Percentiles rank a stretch among this genome's conserved stretches.
Conservation (phyloP, 805 yeast species). For the Candida tallmaniae region DNA sequence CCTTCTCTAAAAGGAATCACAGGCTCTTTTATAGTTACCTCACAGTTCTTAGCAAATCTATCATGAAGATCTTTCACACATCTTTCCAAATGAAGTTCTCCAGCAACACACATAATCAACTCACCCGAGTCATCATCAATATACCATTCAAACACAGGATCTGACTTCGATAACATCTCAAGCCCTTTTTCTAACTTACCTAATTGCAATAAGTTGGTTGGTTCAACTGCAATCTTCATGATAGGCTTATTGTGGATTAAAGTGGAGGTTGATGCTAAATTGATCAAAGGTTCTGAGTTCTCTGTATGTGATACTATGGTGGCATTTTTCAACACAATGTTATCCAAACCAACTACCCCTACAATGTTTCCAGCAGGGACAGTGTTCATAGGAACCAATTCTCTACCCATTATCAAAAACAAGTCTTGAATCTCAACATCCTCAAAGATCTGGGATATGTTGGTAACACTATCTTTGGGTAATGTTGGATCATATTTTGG, state of each 20-base stretch:
- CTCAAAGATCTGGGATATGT: slow-evolving; percentile 51
- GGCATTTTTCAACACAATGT: slow-evolving; percentile 79
- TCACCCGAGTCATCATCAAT: slow-evolving; percentile 86
- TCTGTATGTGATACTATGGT: slow-evolving; percentile 64
- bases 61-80: slow-evolving; percentile 87
- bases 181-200: slow-evolving; percentile 74
- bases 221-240: slow-evolving; percentile 93
- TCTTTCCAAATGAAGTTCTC: slow-evolving; percentile 92
- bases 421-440: slow-evolving; percentile 63
- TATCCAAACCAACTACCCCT: slow-evolving; percentile 89
- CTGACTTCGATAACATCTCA: slow-evolving; percentile 76
- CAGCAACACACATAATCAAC: slow-evolving; percentile 90
- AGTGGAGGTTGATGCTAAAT: slow-evolving; percentile 45
- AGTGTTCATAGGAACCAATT: slow-evolving; percentile 64
- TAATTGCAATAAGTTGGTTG: slow-evolving; percentile 79
- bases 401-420: slow-evolving; percentile 89
- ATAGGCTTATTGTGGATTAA: slow-evolving; percentile 74
- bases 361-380: slow-evolving; percentile 96
- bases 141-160: slow-evolving; percentile 88
- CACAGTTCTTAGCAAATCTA: slow-evolving; percentile 83
- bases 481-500: slow-evolving; percentile 77
- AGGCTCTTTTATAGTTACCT: slow-evolving; percentile 82
- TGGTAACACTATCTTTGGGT: slow-evolving; percentile 24
- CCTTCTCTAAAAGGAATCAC: slow-evolving; percentile 94
- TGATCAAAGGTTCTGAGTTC: slow-evolving; percentile 53